Base-by-base conservation (phyloP, 1,284 basidiomycete genomes). In the Pseudozyma sp. region DNA sequence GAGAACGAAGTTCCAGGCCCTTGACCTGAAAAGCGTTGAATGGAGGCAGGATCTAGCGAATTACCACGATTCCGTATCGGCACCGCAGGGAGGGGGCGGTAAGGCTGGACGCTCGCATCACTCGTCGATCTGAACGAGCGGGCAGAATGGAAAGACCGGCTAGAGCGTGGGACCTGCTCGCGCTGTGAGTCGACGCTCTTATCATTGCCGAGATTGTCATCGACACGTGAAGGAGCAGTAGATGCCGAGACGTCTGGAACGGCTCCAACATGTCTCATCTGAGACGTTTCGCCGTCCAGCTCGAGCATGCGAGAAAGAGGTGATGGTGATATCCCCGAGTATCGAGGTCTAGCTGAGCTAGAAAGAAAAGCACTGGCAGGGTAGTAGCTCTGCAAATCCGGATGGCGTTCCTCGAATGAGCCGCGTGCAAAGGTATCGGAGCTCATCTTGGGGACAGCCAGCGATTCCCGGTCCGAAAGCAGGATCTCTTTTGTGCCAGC, bases 401-500 rank as follows among this genome's bases (percentile, higher is more conserved):
- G 61, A 54, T 54, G 53, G 29, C 49, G 67, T 45, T 60, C 61
- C 17, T 63, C 66, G 34, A 60, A 19, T 0, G 48, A 43, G 8
- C 51, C 56, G 5, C 54, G 40, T 5, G 58, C 29, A 40, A 44
- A 54, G 11, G 55, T 49, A 14, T 66, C 54, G 19, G 54, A 50
- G 40, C 52, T 52, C 17, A 37, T 33, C 39, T 49, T 57, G 24
- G 55, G 53, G 19, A 37, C 40, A 5, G 49, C 34, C n/a, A 42
- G 19, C 24, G 57, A 54, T 19, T 70, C 68, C 35, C 42, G 54
- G 35, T 70, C 68, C 5, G 62, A 61, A 5, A 70, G 50, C 30
- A 70, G 37, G 29, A 58, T 56, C 51, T 65, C 68, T 31, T 65
- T 57, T 8, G 67, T 63, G 11, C 60, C 67, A 10, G 60, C 35